Evolutionary conservation across 2,329 filamentous ascomycete species (phyloP), one percentile per base, ranked within the genome.

Genomic region (Neonectria magnoliae): DNA sequence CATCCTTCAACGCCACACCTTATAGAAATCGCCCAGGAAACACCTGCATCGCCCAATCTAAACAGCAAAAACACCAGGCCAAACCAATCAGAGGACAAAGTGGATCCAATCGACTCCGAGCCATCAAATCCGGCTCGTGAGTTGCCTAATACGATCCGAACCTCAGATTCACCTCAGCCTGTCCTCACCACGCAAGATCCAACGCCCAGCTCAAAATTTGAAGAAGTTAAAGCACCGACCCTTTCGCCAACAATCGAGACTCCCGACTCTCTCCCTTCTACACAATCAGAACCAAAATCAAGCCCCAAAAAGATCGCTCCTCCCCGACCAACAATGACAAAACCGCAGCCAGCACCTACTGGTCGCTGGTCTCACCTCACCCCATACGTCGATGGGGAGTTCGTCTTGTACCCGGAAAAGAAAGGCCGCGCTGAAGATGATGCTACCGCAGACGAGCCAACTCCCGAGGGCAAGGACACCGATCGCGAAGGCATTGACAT

Each of bases 381-480:
- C 2, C 79, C 81, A 4, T 83, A 81, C 54, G 62, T 83, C 8
- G 75, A 78, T 31, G 78, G 76, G 16, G 80, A 82, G 61, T 80
- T 73, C 57, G 67, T 78, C 25, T 67, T 74, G 2, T 82, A 82
- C 48, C 81, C 81, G 1, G 81, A 81, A 59, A 80, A 73, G 65
- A 79, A 75, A 60, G 64, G 67, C 18, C 72, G 72, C 13, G 62
- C 69, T 16, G 76, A 79, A 8, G 78, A 79, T 18, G 78, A 79
- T 20, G 69, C 66, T 3, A 65, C 70, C 31, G 65, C 68, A 25
- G 77, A 79, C 8, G 77, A 80, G 27, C 67, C 68, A 27, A 73
- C 73, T 16, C 64, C 73, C 1, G 78, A 78, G n/a, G 76, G 76
- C 22, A 77, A 77, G 48, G 75, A 76, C 20, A 66, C 54, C 45